Conservation (phyloP, 2,329 filamentous ascomycete species). For the Aureobasidium uvarum region DNA sequence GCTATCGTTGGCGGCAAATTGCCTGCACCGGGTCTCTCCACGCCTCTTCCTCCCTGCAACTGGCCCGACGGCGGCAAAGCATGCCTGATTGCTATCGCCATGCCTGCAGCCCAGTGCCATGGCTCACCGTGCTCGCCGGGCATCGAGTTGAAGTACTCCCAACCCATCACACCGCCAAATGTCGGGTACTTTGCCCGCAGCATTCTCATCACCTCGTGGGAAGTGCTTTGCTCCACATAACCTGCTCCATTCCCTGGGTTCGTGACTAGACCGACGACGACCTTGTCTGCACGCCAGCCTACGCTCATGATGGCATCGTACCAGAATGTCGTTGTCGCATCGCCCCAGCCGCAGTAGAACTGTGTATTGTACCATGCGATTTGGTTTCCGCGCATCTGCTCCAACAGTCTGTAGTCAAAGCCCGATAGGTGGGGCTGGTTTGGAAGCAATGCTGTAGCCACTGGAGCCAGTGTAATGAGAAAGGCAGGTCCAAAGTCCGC, state of each 20-base stretch:
- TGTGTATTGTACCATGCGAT: slow-evolving; percentile 88
- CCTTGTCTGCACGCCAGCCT: slow-evolving; percentile 69
- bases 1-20: slow-evolving; percentile 29
- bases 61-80: slow-evolving; percentile 33
- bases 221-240: slow-evolving; percentile 57
- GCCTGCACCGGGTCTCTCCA: slow-evolving; percentile 34
- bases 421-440: slow-evolving; percentile 66
- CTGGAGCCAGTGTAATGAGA: slow-evolving; percentile 77
- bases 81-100: slow-evolving; percentile 52
- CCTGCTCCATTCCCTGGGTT: slow-evolving; percentile 70
- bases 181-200: slow-evolving; percentile 60
- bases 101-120: slow-evolving; percentile 74
- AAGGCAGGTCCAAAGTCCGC: slow-evolving; percentile 68
- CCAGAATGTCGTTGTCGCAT: slow-evolving; percentile 53
- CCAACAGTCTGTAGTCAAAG: slow-evolving; percentile 75
- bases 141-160: slow-evolving; percentile 88
- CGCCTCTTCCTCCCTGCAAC: slow-evolving; percentile 27
- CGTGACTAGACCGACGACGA: slow-evolving; percentile 80
- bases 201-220: slow-evolving; percentile 57
- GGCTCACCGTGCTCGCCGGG: slow-evolving; percentile 63
- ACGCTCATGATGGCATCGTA: slow-evolving; percentile 56
- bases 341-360: slow-evolving; percentile 90
- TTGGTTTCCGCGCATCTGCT: slow-evolving; percentile 61
- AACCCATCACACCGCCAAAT: slow-evolving; percentile 89
- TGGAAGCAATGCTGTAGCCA: slow-evolving; percentile 68